phyloP scores from a whole-genome alignment of 306 rosid genomes.

The Quercus parvula region DNA sequence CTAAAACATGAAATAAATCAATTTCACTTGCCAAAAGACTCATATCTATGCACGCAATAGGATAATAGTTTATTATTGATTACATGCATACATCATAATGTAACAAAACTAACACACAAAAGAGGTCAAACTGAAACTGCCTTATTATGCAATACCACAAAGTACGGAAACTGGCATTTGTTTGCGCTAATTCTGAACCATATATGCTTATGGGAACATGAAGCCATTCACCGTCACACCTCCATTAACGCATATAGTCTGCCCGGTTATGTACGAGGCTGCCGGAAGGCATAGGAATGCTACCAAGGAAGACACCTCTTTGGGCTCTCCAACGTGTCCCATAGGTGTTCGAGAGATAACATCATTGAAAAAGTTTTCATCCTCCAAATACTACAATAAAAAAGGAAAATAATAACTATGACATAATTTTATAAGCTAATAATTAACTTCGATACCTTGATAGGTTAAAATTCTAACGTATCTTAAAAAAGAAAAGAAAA shows the following conservation, averaged over 20 bases:
- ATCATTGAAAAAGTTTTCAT: neutral
- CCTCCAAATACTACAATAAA: constrained; percentile 6
- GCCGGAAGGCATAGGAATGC: no score
- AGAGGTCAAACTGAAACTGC: neutral
- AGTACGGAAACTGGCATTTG: neutral
- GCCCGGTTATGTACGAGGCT: no score
- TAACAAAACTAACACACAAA: no score
- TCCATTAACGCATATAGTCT: no score
- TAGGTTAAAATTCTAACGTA: no score
- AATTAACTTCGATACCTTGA: no score
- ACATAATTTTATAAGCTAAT: neutral
- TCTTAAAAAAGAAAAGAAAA: no score
- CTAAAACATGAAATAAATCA: no score
- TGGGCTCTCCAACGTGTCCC: constrained; percentile 36
- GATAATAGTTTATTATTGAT: no score
- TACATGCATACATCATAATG: no score
- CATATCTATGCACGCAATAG: no score
- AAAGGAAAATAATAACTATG: neutral
- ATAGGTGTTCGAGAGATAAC: constrained; percentile 25
- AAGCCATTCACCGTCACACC: constrained; percentile 13
- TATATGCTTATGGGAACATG: neutral
- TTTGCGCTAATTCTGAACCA: neutral
- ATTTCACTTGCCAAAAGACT: no score
- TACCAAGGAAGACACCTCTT: constrained; percentile 19
- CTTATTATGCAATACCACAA: neutral